Percentiles rank a stretch among this genome's conserved stretches.
Evolutionary conservation across 2,329 filamentous ascomycete genomes (phyloP).

Genomic region (Dactylellina sp.): DNA sequence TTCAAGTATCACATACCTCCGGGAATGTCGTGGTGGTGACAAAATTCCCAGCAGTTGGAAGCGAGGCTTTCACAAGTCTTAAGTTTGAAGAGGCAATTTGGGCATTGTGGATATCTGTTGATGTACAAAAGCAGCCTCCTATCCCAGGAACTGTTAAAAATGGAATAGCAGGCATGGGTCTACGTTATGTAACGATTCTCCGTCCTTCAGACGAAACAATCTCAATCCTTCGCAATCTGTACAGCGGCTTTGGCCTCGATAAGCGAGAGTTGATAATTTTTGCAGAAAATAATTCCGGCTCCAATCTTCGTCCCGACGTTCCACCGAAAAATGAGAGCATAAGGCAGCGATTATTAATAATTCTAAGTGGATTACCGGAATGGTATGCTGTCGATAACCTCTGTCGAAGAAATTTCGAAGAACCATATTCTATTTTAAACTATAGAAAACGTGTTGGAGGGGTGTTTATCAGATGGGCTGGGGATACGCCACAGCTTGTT

Average conservation of each 20-base stretch:
- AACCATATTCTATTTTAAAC: slow-evolving; percentile 22
- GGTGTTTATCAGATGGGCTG: slow-evolving; percentile 16
- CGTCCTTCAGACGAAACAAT: slow-evolving; percentile 25
- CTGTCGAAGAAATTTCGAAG: slow-evolving; percentile 7
- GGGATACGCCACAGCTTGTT: slow-evolving; percentile 17
- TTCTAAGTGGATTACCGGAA: slow-evolving; percentile 15
- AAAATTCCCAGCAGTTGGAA: slow-evolving; percentile 8
- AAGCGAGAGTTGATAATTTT: background rate
- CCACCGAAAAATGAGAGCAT: background rate
- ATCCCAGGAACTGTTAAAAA: no score
- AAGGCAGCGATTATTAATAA: slow-evolving; percentile 15
- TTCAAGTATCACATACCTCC: background rate
- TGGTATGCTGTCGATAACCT: slow-evolving; percentile 31
- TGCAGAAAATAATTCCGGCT: background rate
- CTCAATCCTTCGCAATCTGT: background rate
- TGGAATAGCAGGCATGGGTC: background rate
- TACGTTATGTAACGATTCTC: slow-evolving; percentile 28
- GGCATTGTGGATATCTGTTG: slow-evolving; percentile 27
- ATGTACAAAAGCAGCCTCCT: no score
- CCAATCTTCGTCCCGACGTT: background rate
- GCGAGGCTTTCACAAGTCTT: background rate
- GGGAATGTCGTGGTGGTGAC: slow-evolving; percentile 11
- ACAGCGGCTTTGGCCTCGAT: background rate
- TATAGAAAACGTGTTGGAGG: slow-evolving; percentile 25
- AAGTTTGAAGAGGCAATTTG: slow-evolving; percentile 26